Base-by-base conservation (phyloP, 106 monocot genomes). In the Vanilla planifolia region DNA sequence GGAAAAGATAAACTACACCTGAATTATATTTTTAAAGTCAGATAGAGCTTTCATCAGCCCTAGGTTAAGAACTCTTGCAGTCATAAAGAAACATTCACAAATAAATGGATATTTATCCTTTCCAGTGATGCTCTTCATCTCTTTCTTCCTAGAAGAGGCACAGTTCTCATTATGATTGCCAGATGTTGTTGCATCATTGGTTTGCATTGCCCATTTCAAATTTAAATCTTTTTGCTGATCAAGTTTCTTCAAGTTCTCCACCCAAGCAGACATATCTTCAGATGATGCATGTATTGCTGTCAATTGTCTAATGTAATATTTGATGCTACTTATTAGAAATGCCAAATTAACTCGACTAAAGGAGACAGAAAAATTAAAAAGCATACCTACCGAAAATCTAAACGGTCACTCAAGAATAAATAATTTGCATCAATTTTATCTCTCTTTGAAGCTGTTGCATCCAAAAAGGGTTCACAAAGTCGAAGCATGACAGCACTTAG, bases 51-150 rank as follows among this genome's bases (percentile, higher is more conserved):
- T 96, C 70, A 88, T 79, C 64, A 96, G 63, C 33, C 96, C 96
- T 71, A 91, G 55, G 70, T 91, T 96, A 57, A 96, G 91, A 20
- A 79, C 87, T 42, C 91, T 76, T 60, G 96, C 73, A 30, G 91
- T 96, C 96, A 96, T 96, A 64, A 96, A 91, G 71, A 96, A 96
- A 69, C 91, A 96, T 63, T 96, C 96, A 75, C 96, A 96, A 63
- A 96, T 96, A 77, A 91, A 96, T 68, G 91, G 77, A 67, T 88
- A 96, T 66, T 88, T 96, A 9, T 79, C 74, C 64, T 78, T 85
- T 59, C 30, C 67, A 24, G 61, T 32, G 26, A 37, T 62, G 42
- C 50, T 46, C 35, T 20, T 62, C 16, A 65, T 48, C 50, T 73
- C 53, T 59, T 67, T 79, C n/a, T 19, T 45, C 25, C 51, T 73